Conservation (phyloP, 192 early-diverging fungal species). For the Entomortierella parvispora region DNA sequence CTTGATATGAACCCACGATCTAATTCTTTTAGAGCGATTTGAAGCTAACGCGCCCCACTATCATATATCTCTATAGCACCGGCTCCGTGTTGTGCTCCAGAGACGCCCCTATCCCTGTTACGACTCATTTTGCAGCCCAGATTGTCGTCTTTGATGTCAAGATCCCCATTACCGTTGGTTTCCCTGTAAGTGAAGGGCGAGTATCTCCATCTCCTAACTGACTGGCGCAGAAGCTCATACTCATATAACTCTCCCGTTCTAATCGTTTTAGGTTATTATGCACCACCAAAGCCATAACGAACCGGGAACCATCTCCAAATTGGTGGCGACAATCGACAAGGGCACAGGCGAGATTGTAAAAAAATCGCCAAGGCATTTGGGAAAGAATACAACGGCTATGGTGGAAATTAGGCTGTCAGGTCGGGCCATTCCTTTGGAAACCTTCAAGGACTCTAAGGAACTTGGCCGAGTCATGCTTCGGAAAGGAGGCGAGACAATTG, state of each 20-base stretch:
- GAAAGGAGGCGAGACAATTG: conserved; percentile 85
- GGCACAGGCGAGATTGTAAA: conserved; percentile 85
- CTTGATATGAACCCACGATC: background rate
- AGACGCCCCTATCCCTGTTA: conserved; percentile 75
- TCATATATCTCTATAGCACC: conserved; percentile 52
- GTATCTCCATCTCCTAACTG: background rate
- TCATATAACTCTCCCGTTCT: background rate
- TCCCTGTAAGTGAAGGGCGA: conserved; percentile 74
- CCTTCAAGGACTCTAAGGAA: conserved; percentile 87
- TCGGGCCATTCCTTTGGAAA: conserved; percentile 85
- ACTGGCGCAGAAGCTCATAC: background rate
- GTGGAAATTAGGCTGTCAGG: conserved; percentile 81
- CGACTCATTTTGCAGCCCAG: conserved; percentile 81
- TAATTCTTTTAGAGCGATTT: background rate
- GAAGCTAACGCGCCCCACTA: background rate
- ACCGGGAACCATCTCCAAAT: conserved; percentile 76
- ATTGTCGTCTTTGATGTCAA: conserved; percentile 95
- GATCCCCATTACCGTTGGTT: conserved; percentile 93
- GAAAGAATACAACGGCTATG: conserved; percentile 75
- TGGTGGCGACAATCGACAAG: conserved; percentile 84
- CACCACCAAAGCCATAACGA: conserved; percentile 88
- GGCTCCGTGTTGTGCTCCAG: conserved; percentile 88
- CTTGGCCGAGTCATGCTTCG: conserved; percentile 91
- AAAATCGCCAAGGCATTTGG: conserved; percentile 76
- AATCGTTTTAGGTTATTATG: conserved; percentile 70